Evolutionary conservation across 352 stramenopile genomes (phyloP).

Genomic region (Pythium dissotocum): DNA sequence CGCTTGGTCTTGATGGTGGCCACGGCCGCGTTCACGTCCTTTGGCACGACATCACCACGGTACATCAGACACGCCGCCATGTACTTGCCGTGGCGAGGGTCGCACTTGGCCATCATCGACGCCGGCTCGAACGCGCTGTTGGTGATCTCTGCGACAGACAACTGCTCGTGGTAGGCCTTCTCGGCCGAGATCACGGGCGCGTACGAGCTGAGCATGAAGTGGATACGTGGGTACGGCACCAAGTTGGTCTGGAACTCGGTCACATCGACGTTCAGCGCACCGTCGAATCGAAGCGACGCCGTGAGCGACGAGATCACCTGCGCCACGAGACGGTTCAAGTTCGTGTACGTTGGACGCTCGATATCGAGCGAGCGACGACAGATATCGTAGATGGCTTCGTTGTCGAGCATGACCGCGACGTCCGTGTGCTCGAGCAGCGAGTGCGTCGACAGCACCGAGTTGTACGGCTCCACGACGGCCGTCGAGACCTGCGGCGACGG

Average conservation of each 20-base stretch:
- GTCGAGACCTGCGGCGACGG: conserved; percentile 96
- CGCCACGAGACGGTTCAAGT: conserved; percentile 98
- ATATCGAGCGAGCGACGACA: conserved; percentile 97
- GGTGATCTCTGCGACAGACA: conserved; percentile 98
- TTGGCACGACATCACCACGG: conserved; percentile 93
- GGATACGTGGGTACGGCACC: conserved; percentile 98
- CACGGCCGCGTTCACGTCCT: conserved; percentile 93
- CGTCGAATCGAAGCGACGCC: conserved; percentile 97
- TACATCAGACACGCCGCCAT: conserved; percentile 99
- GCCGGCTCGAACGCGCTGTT: conserved; percentile 97
- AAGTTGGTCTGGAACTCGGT: conserved; percentile 99
- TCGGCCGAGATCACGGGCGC: conserved; percentile 97
- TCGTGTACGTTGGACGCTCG: conserved; percentile 98
- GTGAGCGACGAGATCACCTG: conserved; percentile 98
- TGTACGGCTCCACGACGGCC: conserved; percentile 98
- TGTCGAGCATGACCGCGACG: conserved; percentile 97
- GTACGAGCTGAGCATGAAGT: conserved; percentile 99
- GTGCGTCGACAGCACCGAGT: conserved; percentile 97
- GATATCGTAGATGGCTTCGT: conserved; percentile 99
- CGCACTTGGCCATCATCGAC: conserved; percentile 99
- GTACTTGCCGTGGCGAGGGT: conserved; percentile 99
- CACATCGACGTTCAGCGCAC: conserved; percentile 98
- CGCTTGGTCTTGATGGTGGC: conserved; percentile 98
- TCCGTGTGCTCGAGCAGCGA: conserved; percentile 98
- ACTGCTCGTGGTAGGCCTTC: conserved; percentile 97